Conservation (phyloP, 2,329 filamentous ascomycete species). For the Grosmannia clavigera region DNA sequence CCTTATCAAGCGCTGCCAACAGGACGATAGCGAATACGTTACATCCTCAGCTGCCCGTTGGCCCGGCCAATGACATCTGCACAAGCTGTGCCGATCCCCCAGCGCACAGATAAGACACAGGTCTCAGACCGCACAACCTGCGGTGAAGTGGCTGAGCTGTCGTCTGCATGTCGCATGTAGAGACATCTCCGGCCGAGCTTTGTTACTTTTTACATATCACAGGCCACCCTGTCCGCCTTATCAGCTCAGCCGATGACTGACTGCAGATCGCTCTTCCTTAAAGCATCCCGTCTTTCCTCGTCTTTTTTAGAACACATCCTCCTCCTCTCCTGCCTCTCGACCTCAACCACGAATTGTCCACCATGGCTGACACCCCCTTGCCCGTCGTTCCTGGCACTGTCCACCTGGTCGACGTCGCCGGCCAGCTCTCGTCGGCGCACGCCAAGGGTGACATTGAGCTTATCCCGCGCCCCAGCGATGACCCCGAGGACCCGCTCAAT, state of each 20-base stretch:
- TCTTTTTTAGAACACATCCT: background rate
- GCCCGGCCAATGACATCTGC: background rate
- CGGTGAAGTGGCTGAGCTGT: no score
- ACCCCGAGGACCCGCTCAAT: conserved; percentile 38
- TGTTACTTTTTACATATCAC: no score
- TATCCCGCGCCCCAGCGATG: conserved; percentile 24
- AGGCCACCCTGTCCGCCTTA: no score
- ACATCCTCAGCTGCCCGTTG: background rate
- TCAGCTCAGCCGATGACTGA: no score
- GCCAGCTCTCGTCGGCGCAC: conserved; percentile 15
- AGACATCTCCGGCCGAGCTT: no score
- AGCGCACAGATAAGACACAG: background rate
- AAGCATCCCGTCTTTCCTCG: background rate
- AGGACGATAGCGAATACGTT: background rate
- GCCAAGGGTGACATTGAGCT: conserved; percentile 10
- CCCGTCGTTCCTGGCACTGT: conserved; percentile 26
- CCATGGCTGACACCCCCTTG: background rate
- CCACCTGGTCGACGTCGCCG: conserved; percentile 26
- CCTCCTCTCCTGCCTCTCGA: background rate
- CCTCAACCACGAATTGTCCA: no score
- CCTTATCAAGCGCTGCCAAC: background rate
- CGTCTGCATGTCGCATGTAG: no score
- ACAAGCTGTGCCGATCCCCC: background rate
- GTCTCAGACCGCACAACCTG: background rate
- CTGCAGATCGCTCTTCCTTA: no score